Conservation (phyloP, 1,284 basidiomycete genomes). For the Singerocomus rubriflavus region DNA sequence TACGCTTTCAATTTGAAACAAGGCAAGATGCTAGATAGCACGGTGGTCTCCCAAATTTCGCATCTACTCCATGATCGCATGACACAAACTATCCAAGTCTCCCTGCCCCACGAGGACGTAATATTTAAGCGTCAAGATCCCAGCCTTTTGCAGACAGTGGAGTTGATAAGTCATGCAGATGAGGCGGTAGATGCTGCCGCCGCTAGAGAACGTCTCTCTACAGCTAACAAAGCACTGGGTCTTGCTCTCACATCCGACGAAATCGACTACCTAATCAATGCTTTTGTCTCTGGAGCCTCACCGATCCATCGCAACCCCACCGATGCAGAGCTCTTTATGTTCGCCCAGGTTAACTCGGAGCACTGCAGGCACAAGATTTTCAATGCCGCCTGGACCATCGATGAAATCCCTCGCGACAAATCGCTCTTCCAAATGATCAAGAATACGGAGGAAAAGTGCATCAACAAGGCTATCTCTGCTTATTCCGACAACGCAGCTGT, state of each 20-base stretch:
- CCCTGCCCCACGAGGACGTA: slow-evolving; percentile 54
- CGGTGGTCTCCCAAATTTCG: slow-evolving; percentile 50
- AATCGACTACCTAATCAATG: slow-evolving; percentile 90
- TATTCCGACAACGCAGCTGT: slow-evolving; percentile 99
- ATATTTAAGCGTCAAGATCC: slow-evolving; percentile 76
- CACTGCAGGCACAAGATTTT: slow-evolving; percentile 99
- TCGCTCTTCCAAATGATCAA: slow-evolving; percentile 98
- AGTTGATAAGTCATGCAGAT: slow-evolving; percentile 41
- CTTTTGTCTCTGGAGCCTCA: slow-evolving; percentile 70
- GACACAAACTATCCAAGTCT: slow-evolving; percentile 78
- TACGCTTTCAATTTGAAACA: slow-evolving; percentile 62
- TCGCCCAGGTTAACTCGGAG: slow-evolving; percentile 99
- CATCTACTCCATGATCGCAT: slow-evolving; percentile 90
- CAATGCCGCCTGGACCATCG: slow-evolving; percentile 95
- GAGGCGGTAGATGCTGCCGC: slow-evolving; percentile 27
- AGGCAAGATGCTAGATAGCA: slow-evolving; percentile 39
- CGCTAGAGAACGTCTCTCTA: slow-evolving; percentile 59
- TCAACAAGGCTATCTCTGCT: slow-evolving; percentile 85
- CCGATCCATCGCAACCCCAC: slow-evolving; percentile 81
- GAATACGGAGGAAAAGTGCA: slow-evolving; percentile 85
- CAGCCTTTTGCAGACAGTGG: slow-evolving; percentile 70
- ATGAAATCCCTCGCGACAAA: slow-evolving; percentile 63
- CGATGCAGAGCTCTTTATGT: slow-evolving; percentile 99
- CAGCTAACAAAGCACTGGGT: slow-evolving; percentile 84
- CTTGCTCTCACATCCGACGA: slow-evolving; percentile 90